Base-by-base conservation (phyloP, 1,284 basidiomycete species). In the Ustilago tritici region DNA sequence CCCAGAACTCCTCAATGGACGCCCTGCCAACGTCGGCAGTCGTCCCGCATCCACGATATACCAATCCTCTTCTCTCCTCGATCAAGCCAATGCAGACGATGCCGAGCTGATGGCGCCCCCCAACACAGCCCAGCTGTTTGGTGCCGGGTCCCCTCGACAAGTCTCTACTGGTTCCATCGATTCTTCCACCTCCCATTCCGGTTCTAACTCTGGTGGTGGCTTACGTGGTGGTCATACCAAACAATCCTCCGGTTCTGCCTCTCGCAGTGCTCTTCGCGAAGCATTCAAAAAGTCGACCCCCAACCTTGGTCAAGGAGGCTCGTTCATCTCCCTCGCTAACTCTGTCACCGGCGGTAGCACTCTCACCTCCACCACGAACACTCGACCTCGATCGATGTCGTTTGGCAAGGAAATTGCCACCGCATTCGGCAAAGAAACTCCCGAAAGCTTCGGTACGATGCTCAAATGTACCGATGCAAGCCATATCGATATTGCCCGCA, bases 381-480 rank as follows among this genome's bases (percentile, higher is more conserved):
- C 47, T 12, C 56, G 75, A 15, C 68, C 61, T 36, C 64, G 66
- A 17, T 70, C 72, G 38, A 64, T 78, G 70, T 70, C 70, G 3
- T 75, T 78, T 17, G 72, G 72, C 17, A 70, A 75, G 40, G 69
- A 79, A 43, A 41, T 71, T 15, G 65, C 63, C 2, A 62, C 63
- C 11, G 50, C 70, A 0, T 63, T 65, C 6, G 73, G 66, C 38
- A 70, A 73, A n/a, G 71, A 78, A 31, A 71, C 76, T 3, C 79
- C 81, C 10, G 64, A 76, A 38, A 65, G 56, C 63, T 82, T 79
- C 57, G 79, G 76, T 6, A 77, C 79, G 17, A 71, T 78, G 65
- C 70, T 81, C 63, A 81, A 80, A 61, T 60, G 68, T 28, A 79
- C 63, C 43, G 75, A 77, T 56, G 79, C 75, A 4, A 59, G 53